phyloP scores from a whole-genome alignment of 805 yeast species.

The Kregervanrija delftensis region DNA sequence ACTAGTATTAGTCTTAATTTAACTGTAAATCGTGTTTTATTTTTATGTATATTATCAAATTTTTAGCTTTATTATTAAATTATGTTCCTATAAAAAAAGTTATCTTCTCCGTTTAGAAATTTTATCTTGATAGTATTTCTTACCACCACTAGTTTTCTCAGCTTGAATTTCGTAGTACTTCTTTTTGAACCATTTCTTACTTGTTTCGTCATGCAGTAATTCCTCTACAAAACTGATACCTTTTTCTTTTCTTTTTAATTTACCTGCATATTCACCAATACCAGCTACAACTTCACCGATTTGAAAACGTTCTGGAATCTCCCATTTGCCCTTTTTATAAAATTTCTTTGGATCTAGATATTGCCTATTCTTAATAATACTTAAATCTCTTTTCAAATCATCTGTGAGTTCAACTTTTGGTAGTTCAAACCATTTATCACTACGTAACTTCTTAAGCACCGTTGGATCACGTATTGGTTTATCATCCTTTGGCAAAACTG shows the following conservation, averaged over 20 bases:
- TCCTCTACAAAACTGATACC: constrained; percentile 78
- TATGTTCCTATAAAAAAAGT: too few species aligned
- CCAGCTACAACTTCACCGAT: constrained; percentile 86
- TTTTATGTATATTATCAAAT: too few species aligned
- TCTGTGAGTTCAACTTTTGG: constrained; percentile 72
- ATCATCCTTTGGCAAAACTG: constrained; percentile 17
- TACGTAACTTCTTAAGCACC: constrained; percentile 31
- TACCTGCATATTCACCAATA: constrained; percentile 67
- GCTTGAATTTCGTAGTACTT: constrained; percentile 76
- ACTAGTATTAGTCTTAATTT: not conserved
- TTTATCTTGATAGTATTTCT: constrained; percentile 55
- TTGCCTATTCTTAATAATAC: constrained; percentile 75
- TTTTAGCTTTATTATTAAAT: too few species aligned
- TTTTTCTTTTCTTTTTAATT: constrained; percentile 65
- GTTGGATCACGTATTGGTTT: constrained; percentile 13
- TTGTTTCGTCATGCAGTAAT: constrained; percentile 63
- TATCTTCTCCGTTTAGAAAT: constrained; percentile 46
- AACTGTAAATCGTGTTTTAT: not conserved
- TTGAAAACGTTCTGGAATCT: constrained; percentile 59
- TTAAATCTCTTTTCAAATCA: constrained; percentile 66
- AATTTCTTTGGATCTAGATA: constrained; percentile 94
- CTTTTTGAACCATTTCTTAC: constrained; percentile 74
- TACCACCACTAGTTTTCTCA: constrained; percentile 55
- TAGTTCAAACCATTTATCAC: constrained; percentile 72
- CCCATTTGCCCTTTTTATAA: constrained; percentile 81